A percentile compares a stretch with the other conserved stretches of the same genome.
Conservation (phyloP, 805 yeast species). For the Geotrichum ghanense region DNA sequence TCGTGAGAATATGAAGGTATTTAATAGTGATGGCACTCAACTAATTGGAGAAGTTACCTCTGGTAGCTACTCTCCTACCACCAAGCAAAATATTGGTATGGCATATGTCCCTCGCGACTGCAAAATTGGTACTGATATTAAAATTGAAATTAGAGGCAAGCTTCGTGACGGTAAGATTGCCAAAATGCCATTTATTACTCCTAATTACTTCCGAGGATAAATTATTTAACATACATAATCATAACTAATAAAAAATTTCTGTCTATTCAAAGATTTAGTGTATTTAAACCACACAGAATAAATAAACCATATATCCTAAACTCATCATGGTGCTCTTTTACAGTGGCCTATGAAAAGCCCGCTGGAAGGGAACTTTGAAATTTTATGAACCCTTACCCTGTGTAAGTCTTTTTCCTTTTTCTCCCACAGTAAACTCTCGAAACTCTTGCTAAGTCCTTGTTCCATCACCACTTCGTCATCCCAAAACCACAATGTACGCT, state of each 20-base stretch:
- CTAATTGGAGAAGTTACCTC: conserved; percentile 52
- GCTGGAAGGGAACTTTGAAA: too few relatives aligned
- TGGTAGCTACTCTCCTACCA: conserved; percentile 58
- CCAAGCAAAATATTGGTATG: conserved; percentile 78
- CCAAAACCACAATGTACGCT: conserved; percentile 3
- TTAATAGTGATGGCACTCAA: conserved; percentile 36
- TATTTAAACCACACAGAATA: too few relatives aligned
- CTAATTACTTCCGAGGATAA: conserved; percentile 48
- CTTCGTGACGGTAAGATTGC: conserved; percentile 61
- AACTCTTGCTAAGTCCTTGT: conserved; percentile 5
- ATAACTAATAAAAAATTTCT: too few relatives aligned
- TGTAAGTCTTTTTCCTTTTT: background rate
- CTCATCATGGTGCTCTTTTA: too few relatives aligned
- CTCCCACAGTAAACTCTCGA: background rate
- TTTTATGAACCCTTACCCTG: conserved; percentile 1
- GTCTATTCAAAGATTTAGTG: too few relatives aligned
- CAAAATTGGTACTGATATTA: conserved; percentile 63
- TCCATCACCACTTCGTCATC: background rate
- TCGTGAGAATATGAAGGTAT: conserved; percentile 63
- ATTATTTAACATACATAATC: background rate
- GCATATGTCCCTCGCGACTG: conserved; percentile 68
- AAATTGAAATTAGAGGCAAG: conserved; percentile 77
- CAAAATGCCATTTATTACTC: conserved; percentile 75
- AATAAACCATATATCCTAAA: too few relatives aligned
- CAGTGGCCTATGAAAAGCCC: too few relatives aligned